These are phyloP conservation scores for Verticillium tricorpus DNA, from an alignment of 2,329 filamentous ascomycete genomes.

Conservation along the genomic window DNA sequence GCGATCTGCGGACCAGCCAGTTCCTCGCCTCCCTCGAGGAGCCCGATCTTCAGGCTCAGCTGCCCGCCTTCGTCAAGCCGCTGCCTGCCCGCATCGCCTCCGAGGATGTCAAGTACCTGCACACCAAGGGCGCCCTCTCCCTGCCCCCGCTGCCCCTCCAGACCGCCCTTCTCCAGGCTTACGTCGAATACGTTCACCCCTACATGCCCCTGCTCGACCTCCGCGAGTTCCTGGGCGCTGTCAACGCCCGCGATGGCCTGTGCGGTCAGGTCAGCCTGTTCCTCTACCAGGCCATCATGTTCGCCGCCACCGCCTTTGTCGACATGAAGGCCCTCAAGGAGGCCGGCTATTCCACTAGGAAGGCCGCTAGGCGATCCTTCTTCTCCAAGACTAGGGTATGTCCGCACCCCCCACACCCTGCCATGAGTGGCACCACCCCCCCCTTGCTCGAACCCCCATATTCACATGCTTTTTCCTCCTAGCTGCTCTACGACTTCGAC, in stretches of 20 bases:
- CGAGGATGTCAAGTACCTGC: slow-evolving; percentile 80
- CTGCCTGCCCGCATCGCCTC: slow-evolving; percentile 70
- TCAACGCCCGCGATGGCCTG: slow-evolving; percentile 63
- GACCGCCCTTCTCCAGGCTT: slow-evolving; percentile 75
- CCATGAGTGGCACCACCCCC: neutral
- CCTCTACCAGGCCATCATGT: slow-evolving; percentile 93
- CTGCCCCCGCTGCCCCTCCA: slow-evolving; percentile 68
- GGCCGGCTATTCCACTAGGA: slow-evolving; percentile 73
- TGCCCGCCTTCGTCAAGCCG: slow-evolving; percentile 71
- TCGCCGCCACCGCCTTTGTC: slow-evolving; percentile 83
- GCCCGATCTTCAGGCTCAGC: slow-evolving; percentile 39
- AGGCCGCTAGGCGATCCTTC: slow-evolving; percentile 80
- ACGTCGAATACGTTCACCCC: slow-evolving; percentile 85
- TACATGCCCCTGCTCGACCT: slow-evolving; percentile 87
- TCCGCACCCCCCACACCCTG: slow-evolving; percentile 11
- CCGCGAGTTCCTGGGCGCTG: slow-evolving; percentile 52
- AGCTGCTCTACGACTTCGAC: slow-evolving; percentile 91
- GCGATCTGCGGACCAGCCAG: slow-evolving; percentile 33
- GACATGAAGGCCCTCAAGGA: slow-evolving; percentile 71
- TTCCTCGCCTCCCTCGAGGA: slow-evolving; percentile 43
- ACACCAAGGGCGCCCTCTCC: slow-evolving; percentile 77
- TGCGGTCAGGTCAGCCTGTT: slow-evolving; percentile 75
- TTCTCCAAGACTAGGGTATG: slow-evolving; percentile 83
- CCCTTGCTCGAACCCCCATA: slow-evolving; percentile 3
- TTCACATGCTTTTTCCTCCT: slow-evolving; percentile 17